Conservation (phyloP, 305 asterid species). For the Solanum hybrid region DNA sequence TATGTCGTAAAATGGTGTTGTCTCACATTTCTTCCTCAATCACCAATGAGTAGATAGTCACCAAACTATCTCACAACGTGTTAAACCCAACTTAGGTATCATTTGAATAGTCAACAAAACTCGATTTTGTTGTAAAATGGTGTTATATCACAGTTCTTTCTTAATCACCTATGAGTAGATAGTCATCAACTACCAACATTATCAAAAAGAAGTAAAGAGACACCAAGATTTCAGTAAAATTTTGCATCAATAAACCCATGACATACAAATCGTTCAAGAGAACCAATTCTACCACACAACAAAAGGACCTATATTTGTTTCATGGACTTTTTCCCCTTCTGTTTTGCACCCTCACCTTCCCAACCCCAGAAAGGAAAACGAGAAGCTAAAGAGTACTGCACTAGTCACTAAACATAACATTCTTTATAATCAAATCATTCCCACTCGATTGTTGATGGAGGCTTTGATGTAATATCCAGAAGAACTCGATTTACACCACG, state of each 20-base stretch:
- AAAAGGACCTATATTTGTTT: background rate
- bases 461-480: constrained; percentile 90
- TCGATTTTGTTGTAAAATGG: background rate
- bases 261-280: background rate
- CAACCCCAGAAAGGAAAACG: background rate
- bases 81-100: background rate
- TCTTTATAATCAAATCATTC: constrained; percentile 31
- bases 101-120: background rate
- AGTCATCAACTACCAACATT: background rate
- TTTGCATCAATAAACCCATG: background rate
- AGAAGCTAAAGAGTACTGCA: background rate
- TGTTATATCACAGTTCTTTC: background rate
- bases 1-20: background rate
- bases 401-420: background rate
- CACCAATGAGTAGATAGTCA: background rate
- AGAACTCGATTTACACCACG: constrained; percentile 89
- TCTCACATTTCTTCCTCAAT: background rate
- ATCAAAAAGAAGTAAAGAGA: background rate
- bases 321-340: background rate
- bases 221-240: background rate
- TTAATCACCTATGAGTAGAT: background rate
- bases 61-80: background rate
- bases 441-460: constrained; percentile 99
- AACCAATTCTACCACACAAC: background rate
- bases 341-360: background rate